phyloP scores from a whole-genome alignment of 305 asterid species.

The Fraxinus velutina region DNA sequence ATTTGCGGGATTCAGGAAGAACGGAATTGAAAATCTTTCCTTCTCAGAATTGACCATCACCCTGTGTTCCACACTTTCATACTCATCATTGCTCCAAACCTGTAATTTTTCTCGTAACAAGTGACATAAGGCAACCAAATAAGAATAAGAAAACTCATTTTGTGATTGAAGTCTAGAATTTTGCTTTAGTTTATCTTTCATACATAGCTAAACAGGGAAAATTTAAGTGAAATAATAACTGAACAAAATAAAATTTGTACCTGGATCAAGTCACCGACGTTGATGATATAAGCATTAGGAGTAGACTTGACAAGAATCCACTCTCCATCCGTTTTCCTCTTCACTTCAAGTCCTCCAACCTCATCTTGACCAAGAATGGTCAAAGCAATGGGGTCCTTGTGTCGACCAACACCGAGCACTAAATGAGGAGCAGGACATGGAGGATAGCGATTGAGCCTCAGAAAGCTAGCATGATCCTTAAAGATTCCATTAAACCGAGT shows the following conservation, averaged over 20 bases:
- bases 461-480: conserved; percentile 43
- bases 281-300: conserved; percentile 54
- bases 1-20: conserved; percentile 56
- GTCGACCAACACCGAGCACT: conserved; percentile 68
- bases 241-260: conserved; percentile 19
- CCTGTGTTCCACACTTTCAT: conserved; percentile 70
- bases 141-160: background rate
- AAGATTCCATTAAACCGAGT: conserved; percentile 47
- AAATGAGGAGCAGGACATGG: conserved; percentile 63
- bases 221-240: background rate
- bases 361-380: conserved; percentile 64
- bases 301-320: conserved; percentile 62
- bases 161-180: background rate
- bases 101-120: conserved; percentile 1
- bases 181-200: background rate
- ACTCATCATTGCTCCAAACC: conserved; percentile 73
- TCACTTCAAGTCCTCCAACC: conserved; percentile 66
- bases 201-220: background rate
- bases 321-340: conserved; percentile 55
- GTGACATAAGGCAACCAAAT: background rate
- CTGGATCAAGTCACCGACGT: conserved; percentile 64
- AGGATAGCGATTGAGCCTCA: conserved; percentile 63
- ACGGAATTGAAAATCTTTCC: conserved; percentile 59
- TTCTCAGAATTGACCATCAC: conserved; percentile 48
- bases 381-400: conserved; percentile 56